Percentiles rank a stretch among this genome's conserved stretches.
Evolutionary conservation across 179 eudicot species (phyloP).

Genomic region (Kewa caespitosa): DNA sequence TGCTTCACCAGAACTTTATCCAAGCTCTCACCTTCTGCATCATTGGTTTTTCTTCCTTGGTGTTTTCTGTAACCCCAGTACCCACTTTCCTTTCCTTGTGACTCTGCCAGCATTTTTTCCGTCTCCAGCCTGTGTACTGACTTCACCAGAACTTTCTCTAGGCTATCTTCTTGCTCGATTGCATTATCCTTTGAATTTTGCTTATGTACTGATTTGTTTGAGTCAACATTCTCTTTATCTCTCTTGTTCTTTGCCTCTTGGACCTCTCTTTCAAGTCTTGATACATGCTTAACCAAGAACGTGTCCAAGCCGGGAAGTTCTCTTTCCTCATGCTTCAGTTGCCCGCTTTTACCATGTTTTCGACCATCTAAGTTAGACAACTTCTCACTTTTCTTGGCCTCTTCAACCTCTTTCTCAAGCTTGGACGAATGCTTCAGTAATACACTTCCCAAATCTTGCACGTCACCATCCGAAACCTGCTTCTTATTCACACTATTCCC

Average conservation of each 20-base stretch:
- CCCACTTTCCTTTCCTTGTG: conserved; percentile 22
- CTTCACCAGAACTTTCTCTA: conserved; percentile 31
- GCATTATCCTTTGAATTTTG: conserved; percentile 10
- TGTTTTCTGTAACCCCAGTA: conserved; percentile 21
- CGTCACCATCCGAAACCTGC: conserved; percentile 22
- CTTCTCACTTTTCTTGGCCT: conserved; percentile 41
- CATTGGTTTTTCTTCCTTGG: conserved; percentile 23
- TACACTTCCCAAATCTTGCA: conserved; percentile 47
- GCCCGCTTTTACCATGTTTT: conserved; percentile 23
- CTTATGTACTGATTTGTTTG: not conserved
- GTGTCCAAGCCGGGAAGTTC: conserved; percentile 71
- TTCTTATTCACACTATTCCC: conserved; percentile 12
- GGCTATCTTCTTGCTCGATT: conserved; percentile 26
- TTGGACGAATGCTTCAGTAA: conserved; percentile 55
- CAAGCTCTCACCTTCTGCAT: conserved; percentile 51
- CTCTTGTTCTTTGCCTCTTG: conserved; percentile 62
- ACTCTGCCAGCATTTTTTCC: conserved; percentile 20
- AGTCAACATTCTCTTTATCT: not conserved
- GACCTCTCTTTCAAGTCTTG: conserved; percentile 78
- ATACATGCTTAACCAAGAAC: conserved; percentile 63
- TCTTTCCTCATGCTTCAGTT: conserved; percentile 33
- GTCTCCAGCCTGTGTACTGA: conserved; percentile 23
- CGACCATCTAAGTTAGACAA: conserved; percentile 21
- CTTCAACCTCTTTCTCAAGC: conserved; percentile 57
- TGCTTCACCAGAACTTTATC: conserved; percentile 73